These are phyloP conservation scores for Fusarium veterinarium DNA, from an alignment of 2,329 filamentous ascomycete species.

Conservation along the genomic window DNA sequence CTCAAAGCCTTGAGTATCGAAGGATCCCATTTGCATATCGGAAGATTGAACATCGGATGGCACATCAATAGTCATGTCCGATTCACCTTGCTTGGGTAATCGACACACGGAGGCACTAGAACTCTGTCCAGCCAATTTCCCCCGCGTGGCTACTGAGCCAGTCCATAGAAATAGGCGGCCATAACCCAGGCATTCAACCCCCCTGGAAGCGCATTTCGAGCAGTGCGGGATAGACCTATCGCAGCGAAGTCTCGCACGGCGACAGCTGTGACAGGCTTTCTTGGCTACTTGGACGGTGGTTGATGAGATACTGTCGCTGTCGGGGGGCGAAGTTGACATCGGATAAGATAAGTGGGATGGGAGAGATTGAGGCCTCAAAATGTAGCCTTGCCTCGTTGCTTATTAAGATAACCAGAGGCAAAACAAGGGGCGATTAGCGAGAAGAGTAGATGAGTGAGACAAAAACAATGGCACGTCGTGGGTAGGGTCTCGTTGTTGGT, in stretches of 20 bases:
- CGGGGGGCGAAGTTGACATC: constrained; percentile 35
- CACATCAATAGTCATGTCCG: constrained; percentile 6
- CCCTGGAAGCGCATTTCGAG: constrained; percentile 60
- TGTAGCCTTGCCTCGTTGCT: constrained; percentile 19
- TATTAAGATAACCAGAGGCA: constrained; percentile 25
- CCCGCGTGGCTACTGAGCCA: constrained; percentile 57
- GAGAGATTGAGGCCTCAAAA: constrained; percentile 10
- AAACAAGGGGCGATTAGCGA: neutral
- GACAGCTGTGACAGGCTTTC: constrained; percentile 63
- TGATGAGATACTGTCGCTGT: constrained; percentile 27
- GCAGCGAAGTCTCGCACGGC: constrained; percentile 63
- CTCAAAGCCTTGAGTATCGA: constrained; percentile 10
- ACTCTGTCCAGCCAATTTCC: constrained; percentile 54
- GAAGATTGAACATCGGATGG: constrained; percentile 12
- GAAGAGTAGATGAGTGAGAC: neutral
- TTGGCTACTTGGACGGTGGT: constrained; percentile 27
- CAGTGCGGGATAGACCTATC: constrained; percentile 63
- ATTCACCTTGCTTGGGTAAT: constrained; percentile 26
- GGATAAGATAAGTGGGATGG: constrained; percentile 18
- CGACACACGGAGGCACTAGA: constrained; percentile 45
- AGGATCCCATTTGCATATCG: constrained; percentile 21
- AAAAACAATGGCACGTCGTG: constrained; percentile 2
- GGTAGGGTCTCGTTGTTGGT: neutral
- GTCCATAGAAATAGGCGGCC: constrained; percentile 65
- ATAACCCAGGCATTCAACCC: constrained; percentile 64